Evolutionary conservation across 495 filamentous ascomycete species (phyloP).

Genomic region (Penicillium steckii): DNA sequence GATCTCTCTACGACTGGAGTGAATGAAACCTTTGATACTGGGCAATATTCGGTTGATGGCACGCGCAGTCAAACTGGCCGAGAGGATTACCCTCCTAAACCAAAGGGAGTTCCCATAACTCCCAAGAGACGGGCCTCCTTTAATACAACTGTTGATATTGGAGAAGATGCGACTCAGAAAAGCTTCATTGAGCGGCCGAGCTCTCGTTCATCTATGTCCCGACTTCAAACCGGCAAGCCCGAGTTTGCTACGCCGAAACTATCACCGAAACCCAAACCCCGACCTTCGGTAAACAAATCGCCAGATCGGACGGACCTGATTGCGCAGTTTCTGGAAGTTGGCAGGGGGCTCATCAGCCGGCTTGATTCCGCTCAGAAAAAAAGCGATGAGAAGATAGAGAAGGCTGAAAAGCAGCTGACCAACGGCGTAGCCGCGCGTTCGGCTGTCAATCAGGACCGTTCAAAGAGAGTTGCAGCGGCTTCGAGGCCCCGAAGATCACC

Average conservation of each 20-base stretch:
- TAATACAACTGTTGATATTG: conserved; percentile 54
- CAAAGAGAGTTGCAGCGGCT: conserved; percentile 29
- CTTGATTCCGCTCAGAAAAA: conserved; percentile 32
- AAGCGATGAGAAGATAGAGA: conserved; percentile 7
- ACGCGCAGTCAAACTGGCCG: conserved; percentile 19
- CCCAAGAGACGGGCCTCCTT: conserved; percentile 56
- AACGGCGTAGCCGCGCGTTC: conserved; percentile 32
- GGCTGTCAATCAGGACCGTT: conserved; percentile 39
- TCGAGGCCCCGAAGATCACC: conserved; percentile 16
- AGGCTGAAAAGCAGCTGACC: conserved; percentile 17
- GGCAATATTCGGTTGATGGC: conserved; percentile 20
- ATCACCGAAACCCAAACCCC: conserved; percentile 25
- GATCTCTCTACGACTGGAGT: conserved; percentile 27
- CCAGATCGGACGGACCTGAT: conserved; percentile 47
- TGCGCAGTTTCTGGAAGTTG: conserved; percentile 45
- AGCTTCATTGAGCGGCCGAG: conserved; percentile 40
- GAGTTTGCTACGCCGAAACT: conserved; percentile 30
- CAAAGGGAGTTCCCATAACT: conserved; percentile 26
- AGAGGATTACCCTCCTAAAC: conserved; percentile 15
- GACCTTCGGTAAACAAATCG: conserved; percentile 16
- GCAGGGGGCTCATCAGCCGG: conserved; percentile 38
- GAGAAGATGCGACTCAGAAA: conserved; percentile 45
- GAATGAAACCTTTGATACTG: conserved; percentile 27
- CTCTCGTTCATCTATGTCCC: conserved; percentile 49
- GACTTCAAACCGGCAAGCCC: conserved; percentile 39